These are phyloP conservation scores for Rubus parviflorus DNA, from an alignment of 306 rosid genomes.

Conservation along the genomic window DNA sequence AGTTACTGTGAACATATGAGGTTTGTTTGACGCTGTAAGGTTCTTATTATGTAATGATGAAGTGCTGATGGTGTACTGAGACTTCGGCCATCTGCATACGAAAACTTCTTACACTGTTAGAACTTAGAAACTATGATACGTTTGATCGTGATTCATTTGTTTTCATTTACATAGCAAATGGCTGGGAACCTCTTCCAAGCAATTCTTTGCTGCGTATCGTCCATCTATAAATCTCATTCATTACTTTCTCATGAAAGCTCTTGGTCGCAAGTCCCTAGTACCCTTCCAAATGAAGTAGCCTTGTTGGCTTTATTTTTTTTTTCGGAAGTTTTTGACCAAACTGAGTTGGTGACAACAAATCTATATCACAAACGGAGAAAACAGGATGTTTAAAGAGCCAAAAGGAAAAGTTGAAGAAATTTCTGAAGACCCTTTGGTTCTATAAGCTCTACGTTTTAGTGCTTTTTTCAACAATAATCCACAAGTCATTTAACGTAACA, in stretches of 20 bases:
- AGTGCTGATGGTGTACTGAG: not conserved
- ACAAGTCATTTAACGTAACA: not conserved
- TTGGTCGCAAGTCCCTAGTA: no score
- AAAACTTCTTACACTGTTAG: not conserved
- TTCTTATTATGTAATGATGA: not conserved
- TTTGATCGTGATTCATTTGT: not conserved
- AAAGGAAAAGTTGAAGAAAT: no score
- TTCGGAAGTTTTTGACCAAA: not conserved
- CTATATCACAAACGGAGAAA: not conserved
- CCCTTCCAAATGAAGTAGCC: not conserved
- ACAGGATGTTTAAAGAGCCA: not conserved
- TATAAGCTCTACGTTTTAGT: not conserved
- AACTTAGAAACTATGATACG: not conserved
- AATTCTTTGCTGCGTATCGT: not conserved
- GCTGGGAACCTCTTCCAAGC: not conserved
- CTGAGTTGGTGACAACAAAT: not conserved
- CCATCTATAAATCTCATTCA: not conserved
- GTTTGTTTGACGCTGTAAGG: not conserved
- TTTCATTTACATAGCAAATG: slow-evolving; percentile 1
- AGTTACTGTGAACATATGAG: not conserved
- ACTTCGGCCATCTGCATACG: not conserved
- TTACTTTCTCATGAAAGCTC: not conserved
- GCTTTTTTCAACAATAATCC: not conserved
- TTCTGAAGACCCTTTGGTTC: not conserved
- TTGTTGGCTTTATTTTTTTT: not conserved